Evolutionary conservation across 768 basidiomycete genomes (phyloP).

Genomic region (Pleurotus tuber-regium): DNA sequence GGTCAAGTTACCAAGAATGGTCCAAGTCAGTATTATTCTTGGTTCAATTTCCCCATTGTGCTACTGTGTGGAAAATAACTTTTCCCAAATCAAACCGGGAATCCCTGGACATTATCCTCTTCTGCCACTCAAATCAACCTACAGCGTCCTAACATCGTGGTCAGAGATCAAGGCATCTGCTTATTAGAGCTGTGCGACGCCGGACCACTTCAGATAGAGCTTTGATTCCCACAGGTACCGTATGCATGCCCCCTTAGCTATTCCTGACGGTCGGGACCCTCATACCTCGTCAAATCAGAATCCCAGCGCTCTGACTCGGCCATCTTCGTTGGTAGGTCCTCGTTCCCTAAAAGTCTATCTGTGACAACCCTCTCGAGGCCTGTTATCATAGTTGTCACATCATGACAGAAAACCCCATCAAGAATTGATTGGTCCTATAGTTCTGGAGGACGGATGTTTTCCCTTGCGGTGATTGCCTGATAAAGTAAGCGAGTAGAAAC

Average conservation of each 20-base stretch:
- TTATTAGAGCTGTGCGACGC: no score
- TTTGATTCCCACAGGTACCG: not conserved
- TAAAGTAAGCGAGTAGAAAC: not conserved
- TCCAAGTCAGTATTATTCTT: no score
- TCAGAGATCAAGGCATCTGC: no score
- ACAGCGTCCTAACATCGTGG: no score
- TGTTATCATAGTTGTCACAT: constrained; percentile 1
- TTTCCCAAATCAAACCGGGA: no score
- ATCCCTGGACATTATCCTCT: no score
- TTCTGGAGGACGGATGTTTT: constrained; percentile 6
- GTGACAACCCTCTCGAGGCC: constrained; percentile 5
- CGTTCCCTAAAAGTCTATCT: constrained; percentile 12
- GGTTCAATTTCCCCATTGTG: no score
- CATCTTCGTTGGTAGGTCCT: constrained; percentile 4
- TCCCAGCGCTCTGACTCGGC: not conserved
- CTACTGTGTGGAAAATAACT: no score
- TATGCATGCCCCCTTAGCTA: no score
- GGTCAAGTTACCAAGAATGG: not conserved
- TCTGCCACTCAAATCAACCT: no score
- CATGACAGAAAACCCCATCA: constrained; percentile 10
- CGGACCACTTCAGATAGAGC: no score
- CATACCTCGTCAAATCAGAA: not conserved
- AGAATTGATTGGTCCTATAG: constrained; percentile 1
- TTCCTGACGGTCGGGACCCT: constrained; percentile 1
- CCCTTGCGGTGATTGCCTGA: constrained; percentile 5